Conservation (phyloP, 768 basidiomycete genomes). For the Rickenella mellea region DNA sequence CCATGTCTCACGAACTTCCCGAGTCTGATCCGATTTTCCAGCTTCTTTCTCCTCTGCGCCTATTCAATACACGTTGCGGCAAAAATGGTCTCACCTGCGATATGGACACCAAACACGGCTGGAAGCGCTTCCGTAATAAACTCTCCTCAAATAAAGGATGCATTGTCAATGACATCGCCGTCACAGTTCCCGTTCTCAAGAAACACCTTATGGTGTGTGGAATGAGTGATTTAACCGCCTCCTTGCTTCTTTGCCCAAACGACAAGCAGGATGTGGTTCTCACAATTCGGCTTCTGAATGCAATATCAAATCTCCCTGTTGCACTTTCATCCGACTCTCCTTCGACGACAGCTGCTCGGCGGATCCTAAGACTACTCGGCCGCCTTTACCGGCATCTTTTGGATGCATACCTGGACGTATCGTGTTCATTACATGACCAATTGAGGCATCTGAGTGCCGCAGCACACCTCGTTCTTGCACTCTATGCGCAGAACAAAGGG, state of each 20-base stretch:
- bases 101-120: slow-evolving; percentile 26
- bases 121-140: slow-evolving; percentile 22
- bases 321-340: slow-evolving; percentile 8
- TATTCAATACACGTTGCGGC: slow-evolving; percentile 23
- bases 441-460: slow-evolving; percentile 23
- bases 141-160: slow-evolving; percentile 17
- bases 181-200: slow-evolving; percentile 15
- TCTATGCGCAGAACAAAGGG: slow-evolving; percentile 10
- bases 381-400: slow-evolving; percentile 16
- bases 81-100: slow-evolving; percentile 24
- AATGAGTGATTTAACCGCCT: slow-evolving; percentile 3
- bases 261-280: slow-evolving; percentile 25
- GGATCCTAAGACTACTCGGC: slow-evolving; percentile 15
- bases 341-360: slow-evolving; percentile 9
- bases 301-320: slow-evolving; percentile 17
- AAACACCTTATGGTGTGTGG: slow-evolving; percentile 13
- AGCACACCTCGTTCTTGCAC: slow-evolving; percentile 16
- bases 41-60: slow-evolving; percentile 10
- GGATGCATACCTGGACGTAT: slow-evolving; percentile 19
- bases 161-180: slow-evolving; percentile 12
- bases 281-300: slow-evolving; percentile 15
- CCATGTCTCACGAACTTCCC: slow-evolving; percentile 12
- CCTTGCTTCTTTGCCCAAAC: slow-evolving; percentile 17
- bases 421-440: slow-evolving; percentile 22
- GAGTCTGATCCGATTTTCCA: slow-evolving; percentile 15